These are phyloP conservation scores for Fusarium goolgardi DNA, from an alignment of 2,329 filamentous ascomycete genomes.

Conservation along the genomic window DNA sequence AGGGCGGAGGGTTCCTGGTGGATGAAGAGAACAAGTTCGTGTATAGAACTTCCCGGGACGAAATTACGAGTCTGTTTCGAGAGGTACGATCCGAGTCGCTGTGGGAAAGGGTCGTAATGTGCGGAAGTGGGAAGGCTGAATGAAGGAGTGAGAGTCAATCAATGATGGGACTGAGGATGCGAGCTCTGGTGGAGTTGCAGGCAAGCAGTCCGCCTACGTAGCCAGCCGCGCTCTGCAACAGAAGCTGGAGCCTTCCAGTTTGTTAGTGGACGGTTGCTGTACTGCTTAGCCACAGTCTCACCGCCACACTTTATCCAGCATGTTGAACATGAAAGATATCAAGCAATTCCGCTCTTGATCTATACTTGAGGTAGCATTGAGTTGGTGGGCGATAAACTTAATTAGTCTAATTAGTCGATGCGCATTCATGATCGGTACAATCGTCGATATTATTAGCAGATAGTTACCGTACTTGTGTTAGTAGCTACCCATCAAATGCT, in stretches of 20 bases:
- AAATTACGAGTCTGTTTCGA: background rate
- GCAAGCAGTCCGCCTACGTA: conserved; percentile 57
- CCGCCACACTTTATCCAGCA: conserved; percentile 28
- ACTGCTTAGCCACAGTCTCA: conserved; percentile 35
- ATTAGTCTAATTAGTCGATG: background rate
- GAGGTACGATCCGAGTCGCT: background rate
- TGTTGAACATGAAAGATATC: background rate
- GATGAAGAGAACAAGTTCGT: conserved; percentile 6
- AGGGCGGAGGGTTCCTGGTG: conserved; percentile 19
- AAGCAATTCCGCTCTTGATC: no score
- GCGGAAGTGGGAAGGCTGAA: conserved; percentile 22
- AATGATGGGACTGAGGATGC: conserved; percentile 38
- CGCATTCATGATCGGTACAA: background rate
- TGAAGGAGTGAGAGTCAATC: conserved; percentile 25
- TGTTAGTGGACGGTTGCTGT: conserved; percentile 10
- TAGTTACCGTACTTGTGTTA: background rate
- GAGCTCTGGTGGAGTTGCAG: conserved; percentile 49
- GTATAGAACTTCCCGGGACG: background rate
- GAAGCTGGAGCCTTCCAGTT: conserved; percentile 28
- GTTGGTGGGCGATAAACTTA: background rate
- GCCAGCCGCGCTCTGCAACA: conserved; percentile 33
- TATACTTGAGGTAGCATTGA: background rate
- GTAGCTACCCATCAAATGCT: background rate
- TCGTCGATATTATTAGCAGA: background rate
- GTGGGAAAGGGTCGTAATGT: conserved; percentile 1